These are phyloP conservation scores for Porcisia hertigi DNA, from an alignment of 208 protist genomes.

Conservation along the genomic window DNA sequence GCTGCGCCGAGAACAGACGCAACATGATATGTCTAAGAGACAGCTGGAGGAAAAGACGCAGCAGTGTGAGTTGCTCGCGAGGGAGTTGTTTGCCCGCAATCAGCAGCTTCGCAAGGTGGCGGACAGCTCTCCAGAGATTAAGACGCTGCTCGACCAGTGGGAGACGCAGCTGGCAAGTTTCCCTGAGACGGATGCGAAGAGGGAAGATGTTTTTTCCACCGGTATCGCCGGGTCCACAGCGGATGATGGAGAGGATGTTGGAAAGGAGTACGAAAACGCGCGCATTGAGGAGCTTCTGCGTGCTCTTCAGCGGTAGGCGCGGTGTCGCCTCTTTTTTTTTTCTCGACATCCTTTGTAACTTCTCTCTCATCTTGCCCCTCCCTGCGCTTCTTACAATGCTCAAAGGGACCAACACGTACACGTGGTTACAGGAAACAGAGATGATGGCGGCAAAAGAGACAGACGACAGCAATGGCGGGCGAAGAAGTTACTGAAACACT, in stretches of 20 bases:
- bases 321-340: too few relatives aligned
- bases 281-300: constrained; percentile 35
- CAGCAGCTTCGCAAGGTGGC: constrained; percentile 32
- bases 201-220: constrained; percentile 21
- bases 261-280: constrained; percentile 31
- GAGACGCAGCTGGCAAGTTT: constrained; percentile 32
- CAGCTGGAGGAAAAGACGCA: constrained; percentile 47
- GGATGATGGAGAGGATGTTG: constrained; percentile 20
- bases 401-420: neutral
- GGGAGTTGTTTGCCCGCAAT: constrained; percentile 31
- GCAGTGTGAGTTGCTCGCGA: constrained; percentile 30
- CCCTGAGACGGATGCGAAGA: constrained; percentile 20
- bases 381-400: neutral
- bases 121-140: constrained; percentile 21
- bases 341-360: neutral
- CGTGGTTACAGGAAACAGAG: neutral
- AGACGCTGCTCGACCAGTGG: constrained; percentile 31
- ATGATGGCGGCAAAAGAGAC: too few relatives aligned
- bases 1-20: constrained; percentile 58
- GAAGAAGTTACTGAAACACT: too few relatives aligned
- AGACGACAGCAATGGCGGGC: too few relatives aligned
- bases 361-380: neutral
- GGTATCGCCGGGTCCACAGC: constrained; percentile 11
- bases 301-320: constrained; percentile 17
- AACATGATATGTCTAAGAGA: constrained; percentile 41